Evolutionary conservation across 177 flowering plant species (phyloP), one percentile per base, ranked within the genome.

Genomic region (Vitis hybrid): DNA sequence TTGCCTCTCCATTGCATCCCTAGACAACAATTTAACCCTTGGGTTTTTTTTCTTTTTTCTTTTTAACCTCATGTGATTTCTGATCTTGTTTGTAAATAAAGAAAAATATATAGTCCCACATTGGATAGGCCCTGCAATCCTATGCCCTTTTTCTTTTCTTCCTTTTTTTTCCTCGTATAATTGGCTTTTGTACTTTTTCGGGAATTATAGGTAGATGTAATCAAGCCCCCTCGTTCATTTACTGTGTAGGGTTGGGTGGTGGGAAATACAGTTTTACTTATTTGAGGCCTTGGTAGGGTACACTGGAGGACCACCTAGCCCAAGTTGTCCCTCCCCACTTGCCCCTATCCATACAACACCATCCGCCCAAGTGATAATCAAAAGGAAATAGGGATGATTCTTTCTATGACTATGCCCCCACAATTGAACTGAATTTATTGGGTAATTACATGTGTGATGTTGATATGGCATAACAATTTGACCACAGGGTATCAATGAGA

Each of bases 51-150:
- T 6, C 7, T 33, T 33, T 33, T 33, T 33, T 20, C 0, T 20
- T 33, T 33, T 33, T 33, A 33, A 33, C 45, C 45, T 33, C 45
- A 20, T 59, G 77, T 70, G 51, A 29, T 53, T 51, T 65, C 51
- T 51, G 48, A 45, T 70, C 60, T 70, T 60, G 19, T 50, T 29
- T 70, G 74, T 75, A 66, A 70, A 66, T 66, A 62, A 29, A 48
- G 64, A 18, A 60, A 31, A 60, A 31, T 60, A 33, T 60, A 66
- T 55, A 33, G 55, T 18, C 6, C 62, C n/a, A 48, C 18, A 4
- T 63, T 55, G 55, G 8, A 1, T 6, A 5, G 60, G 19, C 22
- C 58, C 18, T 62, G 19, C 57, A 53, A 55, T n/a, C 62, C 14
- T 8, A 59, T 11, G 2, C 11, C 33, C 26, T 53, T 14, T 53